Percentiles rank a stretch among this genome's conserved stretches.
phyloP scores from a whole-genome alignment of 2,329 filamentous ascomycete species.

The Pestalotiopsis sp. region DNA sequence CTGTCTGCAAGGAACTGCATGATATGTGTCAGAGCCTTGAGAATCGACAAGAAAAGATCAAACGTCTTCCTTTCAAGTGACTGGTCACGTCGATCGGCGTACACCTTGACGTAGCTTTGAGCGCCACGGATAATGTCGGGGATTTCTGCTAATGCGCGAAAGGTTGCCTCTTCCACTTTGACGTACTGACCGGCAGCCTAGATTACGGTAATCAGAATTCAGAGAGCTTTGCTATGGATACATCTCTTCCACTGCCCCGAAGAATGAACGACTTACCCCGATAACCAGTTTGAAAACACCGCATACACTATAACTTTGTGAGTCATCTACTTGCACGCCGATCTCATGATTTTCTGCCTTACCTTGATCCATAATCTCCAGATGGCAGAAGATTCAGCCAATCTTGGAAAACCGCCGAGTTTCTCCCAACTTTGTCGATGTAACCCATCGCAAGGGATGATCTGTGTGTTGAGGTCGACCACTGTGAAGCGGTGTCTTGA shows the following conservation, averaged over 20 bases:
- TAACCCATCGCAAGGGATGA: neutral
- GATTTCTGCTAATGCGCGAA: neutral
- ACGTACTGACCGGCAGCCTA: constrained; percentile 7
- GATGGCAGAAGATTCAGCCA: neutral
- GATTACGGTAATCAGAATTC: neutral
- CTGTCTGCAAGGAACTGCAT: constrained; percentile 12
- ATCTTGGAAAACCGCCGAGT: neutral
- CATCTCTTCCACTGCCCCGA: neutral
- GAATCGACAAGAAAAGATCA: constrained; percentile 4
- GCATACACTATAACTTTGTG: neutral
- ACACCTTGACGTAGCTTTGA: neutral
- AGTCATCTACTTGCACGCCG: neutral
- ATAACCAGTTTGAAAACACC: constrained; percentile 5
- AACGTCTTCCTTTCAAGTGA: constrained; percentile 1
- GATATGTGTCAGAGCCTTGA: constrained; percentile 3
- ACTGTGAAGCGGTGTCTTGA: neutral
- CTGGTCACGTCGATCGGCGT: neutral
- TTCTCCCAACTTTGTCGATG: neutral
- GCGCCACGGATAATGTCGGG: constrained; percentile 1
- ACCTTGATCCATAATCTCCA: constrained; percentile 4
- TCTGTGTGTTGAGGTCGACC: neutral
- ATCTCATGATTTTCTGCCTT: neutral
- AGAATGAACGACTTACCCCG: neutral
- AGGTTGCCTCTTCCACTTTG: constrained; percentile 1
- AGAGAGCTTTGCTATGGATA: neutral